phyloP scores from a whole-genome alignment of 257 asterid species.

The Mentha longifolia region DNA sequence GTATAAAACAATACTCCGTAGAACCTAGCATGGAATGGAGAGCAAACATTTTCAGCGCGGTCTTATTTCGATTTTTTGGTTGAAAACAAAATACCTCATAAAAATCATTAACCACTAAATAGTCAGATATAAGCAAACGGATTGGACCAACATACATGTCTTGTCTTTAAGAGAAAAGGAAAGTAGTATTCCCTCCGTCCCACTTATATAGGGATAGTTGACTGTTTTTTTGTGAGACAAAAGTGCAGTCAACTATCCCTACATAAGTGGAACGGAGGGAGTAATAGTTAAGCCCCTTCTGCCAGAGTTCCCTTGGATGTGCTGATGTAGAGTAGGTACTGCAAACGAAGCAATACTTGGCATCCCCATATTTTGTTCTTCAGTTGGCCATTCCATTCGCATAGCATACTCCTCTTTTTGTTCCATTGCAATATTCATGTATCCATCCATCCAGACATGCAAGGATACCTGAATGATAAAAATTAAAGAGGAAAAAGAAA shows the following conservation, averaged over 20 bases:
- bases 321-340: conserved; percentile 98
- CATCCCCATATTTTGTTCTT: conserved; percentile 97
- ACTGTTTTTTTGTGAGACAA: no score
- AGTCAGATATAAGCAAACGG: conserved; percentile 3
- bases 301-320: conserved; percentile 83
- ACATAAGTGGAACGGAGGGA: no score
- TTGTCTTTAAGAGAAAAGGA: neutral
- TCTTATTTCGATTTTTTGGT: no score
- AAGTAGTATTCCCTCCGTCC: no score
- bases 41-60: no score
- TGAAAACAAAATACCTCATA: neutral
- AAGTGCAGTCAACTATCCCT: no score
- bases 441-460: conserved; percentile 98
- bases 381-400: conserved; percentile 92
- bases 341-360: conserved; percentile 43
- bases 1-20: no score
- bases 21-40: no score
- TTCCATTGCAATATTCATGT: conserved; percentile 98
- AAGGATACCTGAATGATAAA: conserved; percentile 64
- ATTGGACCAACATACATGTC: conserved; percentile 23
- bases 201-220: no score
- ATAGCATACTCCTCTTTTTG: conserved; percentile 99
- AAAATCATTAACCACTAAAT: neutral
- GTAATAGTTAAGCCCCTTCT: conserved; percentile 87
- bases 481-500: neutral